Base-by-base conservation (phyloP, 768 basidiomycete species). In the Rhizopogon vulgaris region DNA sequence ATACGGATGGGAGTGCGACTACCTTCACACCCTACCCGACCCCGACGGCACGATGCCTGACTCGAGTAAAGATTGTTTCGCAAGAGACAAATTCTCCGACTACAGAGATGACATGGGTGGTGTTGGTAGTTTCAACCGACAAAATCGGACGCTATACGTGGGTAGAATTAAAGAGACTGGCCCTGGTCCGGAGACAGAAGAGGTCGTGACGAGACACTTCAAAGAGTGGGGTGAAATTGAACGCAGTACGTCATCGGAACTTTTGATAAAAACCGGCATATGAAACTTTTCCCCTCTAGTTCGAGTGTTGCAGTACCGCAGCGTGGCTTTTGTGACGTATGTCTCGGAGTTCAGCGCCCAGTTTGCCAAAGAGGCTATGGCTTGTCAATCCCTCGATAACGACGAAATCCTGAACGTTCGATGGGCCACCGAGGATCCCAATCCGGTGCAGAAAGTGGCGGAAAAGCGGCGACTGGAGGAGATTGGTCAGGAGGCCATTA, bases 31-130 rank as follows among this genome's bases (percentile, higher is more conserved):
- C 38, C 80, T 99, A 17, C 96, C 95, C 0, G 82, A 88, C 53
- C 77, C 82, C 0, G 67, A 71, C 36, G 76, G 79, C 51, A 73
- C 79, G 9, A 72, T 95, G 10, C 90, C 94, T 1, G 95, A 98
- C 70, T 85, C 84, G 40, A 91, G 94, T 6, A 90, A 95, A 66
- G 96, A 99, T 68, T 95, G 93, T 65, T 99, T 99, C 65, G 93
- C 91, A 0, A 77, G 96, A 41, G 94, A 96, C 73, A 97, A 97
- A 71, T 96, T 97, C 68, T 74, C 94, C 0, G 94, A 96, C 69
- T 99, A 99, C 69, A 76, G 95, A 54, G 96, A 99, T 66, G 96
- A 99, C 66, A 98, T 99, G 96, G 96, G 96, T 60, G 96, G 96
- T 71, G 95, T 98, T 28, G 96, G 96, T 11, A 93, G 90, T 54